Base-by-base conservation (phyloP, 2,329 filamentous ascomycete genomes). In the Colletotrichum salicis region DNA sequence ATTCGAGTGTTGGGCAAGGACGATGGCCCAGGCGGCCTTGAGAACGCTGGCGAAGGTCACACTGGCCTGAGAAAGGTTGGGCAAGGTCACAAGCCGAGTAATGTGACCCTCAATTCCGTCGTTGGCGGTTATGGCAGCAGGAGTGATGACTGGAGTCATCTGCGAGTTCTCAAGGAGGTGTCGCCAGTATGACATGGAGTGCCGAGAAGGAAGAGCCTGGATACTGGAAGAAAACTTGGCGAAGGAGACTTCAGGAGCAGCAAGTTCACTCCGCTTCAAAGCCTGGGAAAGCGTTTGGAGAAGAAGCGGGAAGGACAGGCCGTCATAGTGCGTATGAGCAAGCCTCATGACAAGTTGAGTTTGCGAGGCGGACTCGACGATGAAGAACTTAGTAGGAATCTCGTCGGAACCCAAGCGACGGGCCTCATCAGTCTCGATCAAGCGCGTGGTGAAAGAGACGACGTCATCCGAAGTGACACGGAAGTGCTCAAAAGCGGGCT, bases 11-110 rank as follows among this genome's bases (percentile, higher is more conserved):
- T 62, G 57, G 24, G 75, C 70, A 33, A 76, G 66, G 15, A 73
- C 63, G 8, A 74, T 54, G 4, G 74, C 74, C 74, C 74, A 75
- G 19, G 74, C 74, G 29, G 72, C 69, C 45, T 64, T 67, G 45
- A 73, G 59, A 27, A 74, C 54, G 2, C 68, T 70, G 10, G 73
- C 72, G 24, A 65, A 55, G 24, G 61, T 64, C 24, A 58, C 22
- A 19, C 41, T 48, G 19, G 41, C 41, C 8, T 48, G 41, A 22
- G 41, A 48, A n/a, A 48, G 41, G 5, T 48, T 22, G 1, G 41
- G 41, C 41, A 48, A 22, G 19, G 41, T 48, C 41, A 48, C 41
- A 22, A 48, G 41, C 7, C 41, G 41, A 48, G 41, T 48, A 22
- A 48, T 48, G 41, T 48, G 41, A 48, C 19, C 41, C 41, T 48